These are phyloP conservation scores for Fragilaria crotonensis DNA, from an alignment of 108 stramenopile species.

Conservation along the genomic window DNA sequence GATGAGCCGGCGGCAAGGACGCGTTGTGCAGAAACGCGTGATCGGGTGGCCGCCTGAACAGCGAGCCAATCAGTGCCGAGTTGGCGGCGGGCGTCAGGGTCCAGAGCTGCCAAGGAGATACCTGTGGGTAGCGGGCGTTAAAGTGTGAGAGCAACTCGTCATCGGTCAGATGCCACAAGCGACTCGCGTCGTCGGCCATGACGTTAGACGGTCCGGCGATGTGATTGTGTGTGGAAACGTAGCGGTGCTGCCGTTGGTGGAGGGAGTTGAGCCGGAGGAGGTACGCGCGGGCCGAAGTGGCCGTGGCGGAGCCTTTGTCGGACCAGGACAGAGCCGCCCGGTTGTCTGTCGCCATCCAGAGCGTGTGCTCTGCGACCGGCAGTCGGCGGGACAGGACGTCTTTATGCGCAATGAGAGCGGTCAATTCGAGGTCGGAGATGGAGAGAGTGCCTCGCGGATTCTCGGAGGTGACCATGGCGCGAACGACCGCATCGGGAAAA, in stretches of 20 bases:
- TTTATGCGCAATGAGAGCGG: conserved; percentile 30
- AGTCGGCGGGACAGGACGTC: conserved; percentile 23
- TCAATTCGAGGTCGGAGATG: conserved; percentile 31
- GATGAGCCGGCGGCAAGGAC: neutral
- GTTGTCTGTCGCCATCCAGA: conserved; percentile 20
- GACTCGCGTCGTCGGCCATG: no score
- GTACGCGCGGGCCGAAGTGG: conserved; percentile 20
- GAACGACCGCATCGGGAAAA: neutral
- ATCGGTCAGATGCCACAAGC: conserved; percentile 23
- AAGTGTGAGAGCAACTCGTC: conserved; percentile 12
- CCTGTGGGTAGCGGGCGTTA: conserved; percentile 18
- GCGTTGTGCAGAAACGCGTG: conserved; percentile 4
- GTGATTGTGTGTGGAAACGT: conserved; percentile 15
- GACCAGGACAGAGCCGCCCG: conserved; percentile 27
- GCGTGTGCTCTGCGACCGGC: conserved; percentile 25
- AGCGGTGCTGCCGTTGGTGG: conserved; percentile 25
- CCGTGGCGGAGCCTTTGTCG: conserved; percentile 25
- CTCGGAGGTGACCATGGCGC: conserved; percentile 7
- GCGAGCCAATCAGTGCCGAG: conserved; percentile 13
- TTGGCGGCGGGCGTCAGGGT: neutral
- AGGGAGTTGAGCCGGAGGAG: no score
- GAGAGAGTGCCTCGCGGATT: conserved; percentile 23
- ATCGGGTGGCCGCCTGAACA: conserved; percentile 6
- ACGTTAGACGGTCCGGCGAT: no score
- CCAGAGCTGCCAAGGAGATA: conserved; percentile 14